Percentiles rank a stretch among this genome's conserved stretches.
These are phyloP conservation scores for Ananas comosus DNA, from an alignment of 176 grass and related monocot genomes.

Conservation along the genomic window DNA sequence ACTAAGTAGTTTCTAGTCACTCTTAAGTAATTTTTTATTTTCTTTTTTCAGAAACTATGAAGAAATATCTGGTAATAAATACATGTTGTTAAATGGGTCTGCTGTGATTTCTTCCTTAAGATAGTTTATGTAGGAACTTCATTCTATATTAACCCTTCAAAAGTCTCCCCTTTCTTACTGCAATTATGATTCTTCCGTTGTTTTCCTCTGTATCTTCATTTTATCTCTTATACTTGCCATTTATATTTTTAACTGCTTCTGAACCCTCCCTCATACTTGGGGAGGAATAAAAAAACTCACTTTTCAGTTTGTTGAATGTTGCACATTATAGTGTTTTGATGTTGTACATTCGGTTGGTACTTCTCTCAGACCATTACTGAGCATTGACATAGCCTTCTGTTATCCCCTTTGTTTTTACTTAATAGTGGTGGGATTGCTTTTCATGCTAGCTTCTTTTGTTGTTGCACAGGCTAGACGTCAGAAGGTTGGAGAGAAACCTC, in stretches of 20 bases:
- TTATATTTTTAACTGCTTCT: no score
- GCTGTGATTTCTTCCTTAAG: background rate
- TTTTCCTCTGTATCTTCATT: no score
- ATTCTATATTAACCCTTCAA: no score
- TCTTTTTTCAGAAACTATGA: background rate
- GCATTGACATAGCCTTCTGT: background rate
- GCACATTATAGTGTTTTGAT: background rate
- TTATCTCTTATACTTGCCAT: no score
- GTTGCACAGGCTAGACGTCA: constrained; percentile 80
- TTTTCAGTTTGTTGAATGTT: no score
- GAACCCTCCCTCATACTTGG: no score
- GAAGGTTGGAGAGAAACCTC: constrained; percentile 90
- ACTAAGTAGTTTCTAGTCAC: constrained; percentile 6
- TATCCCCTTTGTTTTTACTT: background rate
- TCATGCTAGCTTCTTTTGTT: background rate
- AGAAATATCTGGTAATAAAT: background rate
- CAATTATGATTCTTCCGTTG: no score
- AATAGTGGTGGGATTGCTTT: constrained; percentile 3
- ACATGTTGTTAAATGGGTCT: no score
- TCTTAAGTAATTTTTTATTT: constrained; percentile 22
- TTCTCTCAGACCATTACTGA: background rate
- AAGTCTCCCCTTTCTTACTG: no score
- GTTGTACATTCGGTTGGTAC: background rate
- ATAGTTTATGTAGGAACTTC: background rate
- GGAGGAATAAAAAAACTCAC: no score